Evolutionary conservation across 371 early-diverging fungal genomes (phyloP).

Genomic region (Lichtheimia ornata): DNA sequence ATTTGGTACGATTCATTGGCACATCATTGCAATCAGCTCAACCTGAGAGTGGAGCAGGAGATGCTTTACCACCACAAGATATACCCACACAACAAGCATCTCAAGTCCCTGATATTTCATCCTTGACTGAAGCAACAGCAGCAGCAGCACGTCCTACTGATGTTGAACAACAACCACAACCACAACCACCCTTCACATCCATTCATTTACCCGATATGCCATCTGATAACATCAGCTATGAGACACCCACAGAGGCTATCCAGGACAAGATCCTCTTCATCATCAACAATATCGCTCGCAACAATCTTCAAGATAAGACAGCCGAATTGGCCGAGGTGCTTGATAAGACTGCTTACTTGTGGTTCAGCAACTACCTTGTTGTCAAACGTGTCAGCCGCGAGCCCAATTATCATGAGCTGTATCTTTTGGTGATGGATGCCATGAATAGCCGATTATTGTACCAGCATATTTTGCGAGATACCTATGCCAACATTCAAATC

Average conservation of each 20-base stretch:
- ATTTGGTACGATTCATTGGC: constrained; percentile 62
- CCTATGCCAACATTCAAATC: constrained; percentile 81
- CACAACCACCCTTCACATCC: constrained; percentile 68
- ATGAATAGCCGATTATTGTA: constrained; percentile 63
- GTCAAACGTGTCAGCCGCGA: constrained; percentile 94
- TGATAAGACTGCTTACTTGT: constrained; percentile 66
- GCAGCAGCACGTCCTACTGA: not conserved
- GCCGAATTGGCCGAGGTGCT: constrained; percentile 78
- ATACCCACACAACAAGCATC: constrained; percentile 4
- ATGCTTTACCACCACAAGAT: constrained; percentile 1
- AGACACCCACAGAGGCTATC: constrained; percentile 69
- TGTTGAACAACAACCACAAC: not conserved
- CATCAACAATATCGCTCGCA: constrained; percentile 91
- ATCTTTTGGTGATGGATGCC: constrained; percentile 76
- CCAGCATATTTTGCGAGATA: constrained; percentile 84
- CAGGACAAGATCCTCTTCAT: constrained; percentile 95
- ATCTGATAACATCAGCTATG: constrained; percentile 41
- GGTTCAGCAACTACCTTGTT: constrained; percentile 93
- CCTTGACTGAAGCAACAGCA: not conserved
- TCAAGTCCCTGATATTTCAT: not conserved
- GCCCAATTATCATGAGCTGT: constrained; percentile 92
- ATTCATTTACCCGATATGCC: constrained; percentile 42
- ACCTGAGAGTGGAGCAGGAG: constrained; percentile 1
- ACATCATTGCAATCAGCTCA: constrained; percentile 32
- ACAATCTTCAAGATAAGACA: constrained; percentile 83